Percentiles rank a stretch among this genome's conserved stretches.
Conservation (phyloP, 192 early-diverging fungal genomes). For the Coemansia sp. region DNA sequence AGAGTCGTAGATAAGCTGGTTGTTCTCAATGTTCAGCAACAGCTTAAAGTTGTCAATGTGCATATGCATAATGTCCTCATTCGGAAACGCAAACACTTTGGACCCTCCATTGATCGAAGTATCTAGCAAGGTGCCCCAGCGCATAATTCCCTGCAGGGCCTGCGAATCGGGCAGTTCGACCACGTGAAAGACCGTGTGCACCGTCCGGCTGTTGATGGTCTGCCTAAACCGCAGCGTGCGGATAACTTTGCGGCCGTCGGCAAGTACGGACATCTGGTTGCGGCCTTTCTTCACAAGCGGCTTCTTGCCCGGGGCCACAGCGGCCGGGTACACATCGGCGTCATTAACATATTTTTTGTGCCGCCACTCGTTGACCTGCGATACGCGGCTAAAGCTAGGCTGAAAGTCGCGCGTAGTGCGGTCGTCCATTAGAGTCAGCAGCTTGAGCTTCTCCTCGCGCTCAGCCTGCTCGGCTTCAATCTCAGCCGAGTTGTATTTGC, state of each 20-base stretch:
- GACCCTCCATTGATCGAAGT: slow-evolving; percentile 66
- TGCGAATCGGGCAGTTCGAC: slow-evolving; percentile 49
- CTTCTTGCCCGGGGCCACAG: slow-evolving; percentile 35
- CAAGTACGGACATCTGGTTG: slow-evolving; percentile 38
- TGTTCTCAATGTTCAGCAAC: slow-evolving; percentile 45
- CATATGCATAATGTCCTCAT: slow-evolving; percentile 49
- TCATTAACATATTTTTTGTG: slow-evolving; percentile 57
- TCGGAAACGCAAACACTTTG: slow-evolving; percentile 54
- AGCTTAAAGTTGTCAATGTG: slow-evolving; percentile 54
- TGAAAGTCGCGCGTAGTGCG: slow-evolving; percentile 56
- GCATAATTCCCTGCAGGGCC: slow-evolving; percentile 64
- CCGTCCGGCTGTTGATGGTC: slow-evolving; percentile 47
- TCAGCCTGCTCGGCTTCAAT: slow-evolving; percentile 65
- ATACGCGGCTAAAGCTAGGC: slow-evolving; percentile 67
- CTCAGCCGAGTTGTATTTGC: slow-evolving; percentile 71
- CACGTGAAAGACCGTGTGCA: slow-evolving; percentile 64
- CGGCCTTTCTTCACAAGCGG: slow-evolving; percentile 34
- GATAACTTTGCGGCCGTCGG: slow-evolving; percentile 62
- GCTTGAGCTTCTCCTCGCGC: slow-evolving; percentile 64
- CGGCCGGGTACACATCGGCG: slow-evolving; percentile 49
- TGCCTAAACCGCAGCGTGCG: slow-evolving; percentile 72
- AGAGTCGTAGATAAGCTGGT: slow-evolving; percentile 50
- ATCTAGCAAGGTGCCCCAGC: slow-evolving; percentile 63
- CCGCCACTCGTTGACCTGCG: slow-evolving; percentile 70
- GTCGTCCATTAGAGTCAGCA: slow-evolving; percentile 71